A percentile compares a stretch with the other conserved stretches of the same genome.
Evolutionary conservation across 75 land plant species (phyloP).

Genomic region (Pinus taeda): DNA sequence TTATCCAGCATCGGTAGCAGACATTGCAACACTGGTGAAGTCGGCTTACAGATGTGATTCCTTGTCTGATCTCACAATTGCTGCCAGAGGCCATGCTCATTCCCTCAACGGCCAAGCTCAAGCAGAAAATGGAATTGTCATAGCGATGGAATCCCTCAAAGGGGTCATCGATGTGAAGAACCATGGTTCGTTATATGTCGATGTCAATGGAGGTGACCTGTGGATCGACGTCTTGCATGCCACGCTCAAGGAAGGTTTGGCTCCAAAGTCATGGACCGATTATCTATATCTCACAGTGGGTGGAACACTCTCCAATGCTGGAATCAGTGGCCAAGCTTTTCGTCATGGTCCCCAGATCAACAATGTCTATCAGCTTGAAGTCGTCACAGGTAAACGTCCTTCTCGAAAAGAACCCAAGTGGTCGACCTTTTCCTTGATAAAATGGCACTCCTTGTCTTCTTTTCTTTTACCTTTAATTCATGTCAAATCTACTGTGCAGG

Average conservation of each 20-base stretch:
- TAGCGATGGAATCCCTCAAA: conserved; percentile 39
- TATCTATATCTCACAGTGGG: conserved; percentile 47
- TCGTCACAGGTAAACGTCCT: conserved; percentile 33
- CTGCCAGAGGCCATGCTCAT: conserved; percentile 92
- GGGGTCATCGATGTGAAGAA: conserved; percentile 6
- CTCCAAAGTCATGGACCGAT: conserved; percentile 56
- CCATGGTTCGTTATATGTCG: conserved; percentile 18
- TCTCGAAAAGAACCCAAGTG: too few relatives aligned
- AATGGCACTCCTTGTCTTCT: too few relatives aligned
- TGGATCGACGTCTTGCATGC: conserved; percentile 69
- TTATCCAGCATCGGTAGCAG: conserved; percentile 36
- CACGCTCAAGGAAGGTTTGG: conserved; percentile 33
- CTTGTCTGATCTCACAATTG: conserved; percentile 49
- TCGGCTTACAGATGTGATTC: conserved; percentile 21
- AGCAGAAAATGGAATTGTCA: conserved; percentile 73
- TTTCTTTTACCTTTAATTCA: too few relatives aligned
- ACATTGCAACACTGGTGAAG: conserved; percentile 33
- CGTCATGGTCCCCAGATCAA: conserved; percentile 38
- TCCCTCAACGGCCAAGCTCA: conserved; percentile 89
- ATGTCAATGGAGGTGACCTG: conserved; percentile 66
- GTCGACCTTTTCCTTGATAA: too few relatives aligned
- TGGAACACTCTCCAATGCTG: conserved; percentile 55
- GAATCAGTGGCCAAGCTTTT: conserved; percentile 55
- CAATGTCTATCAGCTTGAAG: conserved; percentile 42
- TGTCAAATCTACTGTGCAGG: conserved; percentile 18